These are phyloP conservation scores for Plectosphaerella cucumerina DNA, from an alignment of 2,329 filamentous ascomycete species.

Conservation along the genomic window DNA sequence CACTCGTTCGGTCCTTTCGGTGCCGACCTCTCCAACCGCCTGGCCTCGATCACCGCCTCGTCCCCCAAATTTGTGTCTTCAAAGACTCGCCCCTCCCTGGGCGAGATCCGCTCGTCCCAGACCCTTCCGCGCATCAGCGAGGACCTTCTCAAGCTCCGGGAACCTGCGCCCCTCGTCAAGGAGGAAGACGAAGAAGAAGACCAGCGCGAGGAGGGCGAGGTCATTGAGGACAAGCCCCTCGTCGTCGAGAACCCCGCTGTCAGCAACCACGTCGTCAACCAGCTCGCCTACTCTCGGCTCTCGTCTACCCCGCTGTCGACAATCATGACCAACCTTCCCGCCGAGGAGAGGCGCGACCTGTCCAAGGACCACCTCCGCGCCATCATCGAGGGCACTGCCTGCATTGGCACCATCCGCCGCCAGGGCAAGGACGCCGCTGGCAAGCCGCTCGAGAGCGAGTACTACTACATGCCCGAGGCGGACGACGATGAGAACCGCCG, in stretches of 20 bases:
- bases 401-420: slow-evolving; percentile 82
- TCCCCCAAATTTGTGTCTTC: slow-evolving; percentile 51
- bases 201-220: slow-evolving; percentile 7
- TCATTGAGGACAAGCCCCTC: slow-evolving; percentile 14
- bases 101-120: not conserved
- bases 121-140: not conserved
- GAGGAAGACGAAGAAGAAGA: slow-evolving; percentile 9
- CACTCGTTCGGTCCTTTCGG: slow-evolving; percentile 91
- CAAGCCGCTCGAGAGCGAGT: slow-evolving; percentile 90
- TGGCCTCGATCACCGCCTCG: slow-evolving; percentile 71
- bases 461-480: slow-evolving; percentile 89
- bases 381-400: slow-evolving; percentile 69
- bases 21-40: slow-evolving; percentile 74
- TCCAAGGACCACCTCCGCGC: slow-evolving; percentile 61
- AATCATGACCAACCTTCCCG: slow-evolving; percentile 81
- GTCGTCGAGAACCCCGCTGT: slow-evolving; percentile 34
- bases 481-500: slow-evolving; percentile 76
- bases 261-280: slow-evolving; percentile 87
- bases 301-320: slow-evolving; percentile 88
- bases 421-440: slow-evolving; percentile 96
- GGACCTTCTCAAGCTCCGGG: not conserved
- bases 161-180: not conserved
- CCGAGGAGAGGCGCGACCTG: slow-evolving; percentile 55
- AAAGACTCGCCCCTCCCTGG: slow-evolving; percentile 3
- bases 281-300: slow-evolving; percentile 89